Percentiles rank a stretch among this genome's conserved stretches.
These are phyloP conservation scores for Terfezia claveryi DNA, from an alignment of 495 filamentous ascomycete genomes.

Conservation along the genomic window DNA sequence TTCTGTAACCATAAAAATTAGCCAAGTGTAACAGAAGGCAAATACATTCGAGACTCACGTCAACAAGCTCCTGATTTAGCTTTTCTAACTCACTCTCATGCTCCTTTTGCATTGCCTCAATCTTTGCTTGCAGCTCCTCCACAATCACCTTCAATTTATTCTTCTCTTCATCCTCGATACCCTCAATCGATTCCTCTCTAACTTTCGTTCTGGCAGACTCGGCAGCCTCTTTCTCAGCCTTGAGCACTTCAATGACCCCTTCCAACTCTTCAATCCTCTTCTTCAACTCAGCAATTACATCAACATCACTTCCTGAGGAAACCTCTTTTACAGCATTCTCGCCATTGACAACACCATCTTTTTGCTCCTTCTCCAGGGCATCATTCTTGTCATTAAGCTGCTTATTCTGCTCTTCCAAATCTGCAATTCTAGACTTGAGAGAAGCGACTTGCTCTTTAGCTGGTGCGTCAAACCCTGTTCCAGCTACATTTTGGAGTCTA, in stretches of 20 bases:
- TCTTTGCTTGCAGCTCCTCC: not conserved
- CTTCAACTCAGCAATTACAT: constrained; percentile 4
- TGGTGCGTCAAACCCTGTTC: not conserved
- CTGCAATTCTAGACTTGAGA: constrained; percentile 4
- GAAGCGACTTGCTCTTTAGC: not conserved
- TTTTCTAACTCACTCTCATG: constrained; percentile 16
- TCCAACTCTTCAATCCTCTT: constrained; percentile 13
- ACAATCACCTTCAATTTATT: not conserved
- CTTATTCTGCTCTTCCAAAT: constrained; percentile 14
- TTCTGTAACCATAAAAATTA: constrained; percentile 1
- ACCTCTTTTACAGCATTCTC: constrained; percentile 2
- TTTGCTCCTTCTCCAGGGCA: constrained; percentile 7
- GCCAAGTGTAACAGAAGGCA: not conserved
- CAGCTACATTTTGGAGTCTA: not conserved
- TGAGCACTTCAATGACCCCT: constrained; percentile 7
- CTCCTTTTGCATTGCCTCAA: not conserved
- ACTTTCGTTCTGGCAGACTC: not conserved
- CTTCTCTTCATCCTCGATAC: not conserved
- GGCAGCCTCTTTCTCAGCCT: not conserved
- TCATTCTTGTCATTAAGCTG: constrained; percentile 5
- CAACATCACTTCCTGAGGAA: not conserved
- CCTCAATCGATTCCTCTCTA: not conserved
- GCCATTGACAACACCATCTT: constrained; percentile 1
- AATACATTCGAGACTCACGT: constrained; percentile 7
- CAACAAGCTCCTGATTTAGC: constrained; percentile 8